Evolutionary conservation across 108 stramenopile species (phyloP).

Genomic region (Pseudonitzschia multistriata): DNA sequence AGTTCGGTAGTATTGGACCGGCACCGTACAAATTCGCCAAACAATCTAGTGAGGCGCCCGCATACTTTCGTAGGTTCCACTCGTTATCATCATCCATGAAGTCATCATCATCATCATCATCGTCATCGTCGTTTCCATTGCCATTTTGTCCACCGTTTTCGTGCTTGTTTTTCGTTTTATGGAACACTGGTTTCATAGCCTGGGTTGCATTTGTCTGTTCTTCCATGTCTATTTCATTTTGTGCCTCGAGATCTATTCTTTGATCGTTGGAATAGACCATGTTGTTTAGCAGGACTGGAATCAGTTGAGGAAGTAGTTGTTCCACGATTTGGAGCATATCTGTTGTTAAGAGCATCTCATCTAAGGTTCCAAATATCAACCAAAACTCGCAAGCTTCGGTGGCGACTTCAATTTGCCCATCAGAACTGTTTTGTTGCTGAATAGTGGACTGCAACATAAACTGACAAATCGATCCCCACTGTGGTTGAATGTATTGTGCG

Average conservation of each 20-base stretch:
- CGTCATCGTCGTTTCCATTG: slow-evolving; percentile 35
- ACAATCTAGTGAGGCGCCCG: slow-evolving; percentile 85
- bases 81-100: slow-evolving; percentile 76
- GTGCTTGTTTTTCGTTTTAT: slow-evolving; percentile 50
- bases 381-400: slow-evolving; percentile 92
- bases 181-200: slow-evolving; percentile 80
- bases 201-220: slow-evolving; percentile 41
- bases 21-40: slow-evolving; percentile 73
- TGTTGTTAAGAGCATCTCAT: slow-evolving; percentile 50
- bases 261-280: slow-evolving; percentile 86
- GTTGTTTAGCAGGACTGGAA: slow-evolving; percentile 73
- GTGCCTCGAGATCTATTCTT: slow-evolving; percentile 66
- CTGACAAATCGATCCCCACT: slow-evolving; percentile 66
- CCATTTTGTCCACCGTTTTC: slow-evolving; percentile 33
- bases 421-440: slow-evolving; percentile 17
- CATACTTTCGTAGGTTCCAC: slow-evolving; percentile 87
- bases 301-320: slow-evolving; percentile 54
- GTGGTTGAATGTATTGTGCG: slow-evolving; percentile 71
- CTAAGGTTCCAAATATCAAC: slow-evolving; percentile 77
- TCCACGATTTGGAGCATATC: slow-evolving; percentile 63
- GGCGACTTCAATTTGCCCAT: slow-evolving; percentile 44
- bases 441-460: slow-evolving; percentile 73
- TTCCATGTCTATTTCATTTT: slow-evolving; percentile 71
- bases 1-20: slow-evolving; percentile 57
- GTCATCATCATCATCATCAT: slow-evolving; percentile 65